Base-by-base conservation (phyloP, 2,329 filamentous ascomycete species). In the Triangularia verruculosa region DNA sequence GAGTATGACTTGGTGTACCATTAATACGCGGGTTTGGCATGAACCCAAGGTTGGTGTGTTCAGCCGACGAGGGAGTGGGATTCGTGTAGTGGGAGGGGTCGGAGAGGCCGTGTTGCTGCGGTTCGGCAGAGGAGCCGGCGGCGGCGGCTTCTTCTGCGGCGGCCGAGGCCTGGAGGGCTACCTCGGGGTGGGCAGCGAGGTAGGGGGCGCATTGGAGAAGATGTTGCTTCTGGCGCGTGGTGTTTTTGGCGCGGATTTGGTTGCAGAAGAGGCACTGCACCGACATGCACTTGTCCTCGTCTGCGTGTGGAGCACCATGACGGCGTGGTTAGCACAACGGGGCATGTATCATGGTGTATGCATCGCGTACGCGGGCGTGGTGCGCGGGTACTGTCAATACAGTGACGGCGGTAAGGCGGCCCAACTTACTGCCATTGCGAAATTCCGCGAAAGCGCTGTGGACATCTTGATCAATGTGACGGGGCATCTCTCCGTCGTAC, bases 221-320 rank as follows among this genome's bases (percentile, higher is more conserved):
- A 56, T 71, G 70, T 55, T 68, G 66, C 63, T 69, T 68, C 63
- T 71, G 70, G 28, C 70, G 68, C 3, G 70, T 71, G 6, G 70
- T 71, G 65, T 71, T 71, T 64, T 71, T 71, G 1, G 70, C 70
- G 9, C 69, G 47, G 34, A 65, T 59, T 55, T 67, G 61, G 22
- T 68, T 61, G 61, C 70, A 71, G 63, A 66, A 70, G 52, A 69
- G 54, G 43, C 69, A 71, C 39, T 71, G 70, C 11, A 70, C 70
- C 8, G 52, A 61, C 43, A 69, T 57, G 59, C 70, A 71, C 28
- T 66, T 68, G 27, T 63, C 61, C 24, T 65, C 61, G 13, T 61
- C 61, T 66, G 51, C 39, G 53, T 25, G 54, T 39, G 39, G 22
- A 34, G 51, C 24, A 58, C 28, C 32, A 55, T 60, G 58, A 58